A percentile compares a stretch with the other conserved stretches of the same genome.
Evolutionary conservation across 192 early-diverging fungal genomes (phyloP).

Genomic region (Gaertneriomyces sp.): DNA sequence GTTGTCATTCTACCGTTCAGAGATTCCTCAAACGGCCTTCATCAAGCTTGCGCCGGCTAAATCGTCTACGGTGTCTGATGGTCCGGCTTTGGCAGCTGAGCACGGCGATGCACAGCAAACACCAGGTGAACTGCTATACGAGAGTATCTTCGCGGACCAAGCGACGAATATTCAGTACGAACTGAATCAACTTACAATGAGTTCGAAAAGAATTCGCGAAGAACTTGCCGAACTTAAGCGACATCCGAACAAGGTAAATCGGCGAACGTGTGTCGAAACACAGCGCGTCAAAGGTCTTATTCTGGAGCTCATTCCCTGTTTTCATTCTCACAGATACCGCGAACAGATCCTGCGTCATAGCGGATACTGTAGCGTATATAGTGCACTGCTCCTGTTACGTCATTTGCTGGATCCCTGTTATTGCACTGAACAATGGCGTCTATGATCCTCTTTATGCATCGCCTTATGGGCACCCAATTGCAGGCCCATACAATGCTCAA

Average conservation of each 20-base stretch:
- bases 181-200: slow-evolving; percentile 57
- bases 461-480: too few relatives aligned
- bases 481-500: too few relatives aligned
- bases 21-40: neutral
- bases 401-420: too few relatives aligned
- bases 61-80: neutral
- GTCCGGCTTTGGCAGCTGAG: neutral
- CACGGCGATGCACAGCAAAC: neutral
- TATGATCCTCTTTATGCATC: too few relatives aligned
- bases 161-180: slow-evolving; percentile 60
- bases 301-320: too few relatives aligned
- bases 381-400: too few relatives aligned
- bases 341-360: too few relatives aligned
- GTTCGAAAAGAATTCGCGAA: slow-evolving; percentile 55
- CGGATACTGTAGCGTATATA: too few relatives aligned
- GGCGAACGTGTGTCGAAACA: too few relatives aligned
- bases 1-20: neutral
- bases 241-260: neutral
- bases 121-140: neutral
- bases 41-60: neutral
- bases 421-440: too few relatives aligned
- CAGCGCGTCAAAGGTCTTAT: too few relatives aligned
- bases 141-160: slow-evolving; percentile 21
- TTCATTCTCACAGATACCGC: too few relatives aligned
- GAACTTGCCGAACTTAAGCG: slow-evolving; percentile 39